Evolutionary conservation across 371 early-diverging fungal species (phyloP), one percentile per base, ranked within the genome.

Genomic region (Mortierella sp.): DNA sequence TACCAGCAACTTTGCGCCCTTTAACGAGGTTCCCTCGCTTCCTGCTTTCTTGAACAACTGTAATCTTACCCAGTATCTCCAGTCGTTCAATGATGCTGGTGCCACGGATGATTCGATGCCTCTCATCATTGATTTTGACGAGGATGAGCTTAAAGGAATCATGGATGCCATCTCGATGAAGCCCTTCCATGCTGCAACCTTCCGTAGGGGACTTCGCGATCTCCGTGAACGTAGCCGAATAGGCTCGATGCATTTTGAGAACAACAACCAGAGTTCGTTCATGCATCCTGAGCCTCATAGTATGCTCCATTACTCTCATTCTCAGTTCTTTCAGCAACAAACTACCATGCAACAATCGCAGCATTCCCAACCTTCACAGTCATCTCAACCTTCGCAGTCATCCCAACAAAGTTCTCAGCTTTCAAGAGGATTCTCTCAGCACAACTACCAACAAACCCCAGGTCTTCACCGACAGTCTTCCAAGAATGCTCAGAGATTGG

Each of bases 121-220:
- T 5, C 81, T 83, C 45, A 69, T 88, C n/a, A 57, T 87, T 12
- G 76, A 80, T 4, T 83, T 88, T 62, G 84, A 83, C 63, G 88
- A 88, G 9, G 79, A 81, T 11, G 88, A 86, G 25, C 69, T 88
- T 28, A 70, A 60, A 48, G 86, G 84, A 60, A 75, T 88, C 53
- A 51, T 84, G 46, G 68, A 72, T 2, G 81, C 82, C 9, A 68
- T 88, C 6, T 70, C 82, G 2, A 86, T 88, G 86, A 66, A 83
- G 18, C 87, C 87, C 14, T 88, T 88, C 72, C 88, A 87, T 68
- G 73, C 79, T 0, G 73, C 84, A 51, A 80, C 80, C 47, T 83
- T 88, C 44, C 83, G 84, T 65, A 80, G 70, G 19, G 80, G 81
- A 7, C 55, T 88, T 21, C 81, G 85, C 19, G 80, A 84, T 55